These are phyloP conservation scores for Microdochium trichocladiopsis DNA, from an alignment of 2,329 filamentous ascomycete species.

Conservation along the genomic window DNA sequence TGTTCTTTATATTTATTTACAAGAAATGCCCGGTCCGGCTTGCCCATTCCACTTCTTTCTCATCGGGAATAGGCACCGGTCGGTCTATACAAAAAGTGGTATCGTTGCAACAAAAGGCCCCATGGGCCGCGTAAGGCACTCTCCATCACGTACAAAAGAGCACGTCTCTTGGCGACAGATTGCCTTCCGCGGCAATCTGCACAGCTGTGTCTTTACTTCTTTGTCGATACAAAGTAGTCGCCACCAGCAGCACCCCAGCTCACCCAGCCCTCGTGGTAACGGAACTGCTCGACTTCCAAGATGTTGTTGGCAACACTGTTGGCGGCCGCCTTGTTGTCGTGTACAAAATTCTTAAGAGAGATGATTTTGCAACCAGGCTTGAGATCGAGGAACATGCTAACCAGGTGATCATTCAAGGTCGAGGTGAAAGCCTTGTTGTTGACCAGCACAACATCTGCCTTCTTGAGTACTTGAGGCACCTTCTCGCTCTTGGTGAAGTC, in stretches of 20 bases:
- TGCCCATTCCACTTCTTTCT: neutral
- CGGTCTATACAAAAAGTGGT: slow-evolving; percentile 2
- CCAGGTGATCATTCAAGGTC: slow-evolving; percentile 74
- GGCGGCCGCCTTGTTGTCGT: slow-evolving; percentile 69
- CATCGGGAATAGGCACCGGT: neutral
- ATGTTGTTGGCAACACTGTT: slow-evolving; percentile 76
- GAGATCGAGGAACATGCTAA: slow-evolving; percentile 86
- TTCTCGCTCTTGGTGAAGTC: slow-evolving; percentile 72
- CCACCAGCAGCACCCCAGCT: slow-evolving; percentile 87
- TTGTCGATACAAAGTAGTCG: slow-evolving; percentile 81
- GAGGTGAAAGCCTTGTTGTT: slow-evolving; percentile 97
- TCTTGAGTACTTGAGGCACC: slow-evolving; percentile 67
- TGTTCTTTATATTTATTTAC: neutral
- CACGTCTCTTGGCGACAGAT: too few relatives aligned
- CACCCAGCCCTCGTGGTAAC: slow-evolving; percentile 64
- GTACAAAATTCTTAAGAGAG: slow-evolving; percentile 86
- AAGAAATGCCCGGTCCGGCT: neutral
- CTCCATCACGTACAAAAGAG: neutral
- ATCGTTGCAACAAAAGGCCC: neutral
- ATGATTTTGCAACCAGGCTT: slow-evolving; percentile 88
- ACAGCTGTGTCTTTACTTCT: slow-evolving; percentile 41
- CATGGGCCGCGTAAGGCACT: neutral
- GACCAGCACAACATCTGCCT: slow-evolving; percentile 91
- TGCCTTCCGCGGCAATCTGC: too few relatives aligned
- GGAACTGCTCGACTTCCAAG: slow-evolving; percentile 63